Percentiles rank a stretch among this genome's conserved stretches.
Conservation (phyloP, 2,329 filamentous ascomycete species). For the Elsinoe fawcettii region DNA sequence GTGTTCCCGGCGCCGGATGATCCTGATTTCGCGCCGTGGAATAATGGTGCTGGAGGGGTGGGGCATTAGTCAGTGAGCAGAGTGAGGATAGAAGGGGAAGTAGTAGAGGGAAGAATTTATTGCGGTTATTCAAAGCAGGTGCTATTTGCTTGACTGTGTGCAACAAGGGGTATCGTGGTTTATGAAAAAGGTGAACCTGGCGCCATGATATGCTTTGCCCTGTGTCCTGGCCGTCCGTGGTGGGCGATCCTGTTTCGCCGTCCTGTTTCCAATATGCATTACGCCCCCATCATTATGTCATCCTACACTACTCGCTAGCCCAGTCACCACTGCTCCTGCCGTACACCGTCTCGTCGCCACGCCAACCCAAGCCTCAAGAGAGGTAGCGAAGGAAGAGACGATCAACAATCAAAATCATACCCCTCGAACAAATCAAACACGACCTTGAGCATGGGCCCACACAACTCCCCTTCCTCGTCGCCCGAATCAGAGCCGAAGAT, state of each 20-base stretch:
- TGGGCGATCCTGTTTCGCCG: neutral
- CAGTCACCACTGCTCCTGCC: neutral
- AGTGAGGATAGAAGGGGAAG: neutral
- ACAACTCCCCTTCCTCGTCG: constrained; percentile 34
- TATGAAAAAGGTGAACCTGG: neutral
- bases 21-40: constrained; percentile 61
- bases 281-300: neutral
- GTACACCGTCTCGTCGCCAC: too few species aligned
- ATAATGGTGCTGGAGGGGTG: constrained; percentile 50
- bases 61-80: constrained; percentile 45
- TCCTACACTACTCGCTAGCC: neutral
- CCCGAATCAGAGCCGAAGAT: constrained; percentile 35
- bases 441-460: constrained; percentile 39
- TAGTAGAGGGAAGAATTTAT: neutral
- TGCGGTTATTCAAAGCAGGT: neutral
- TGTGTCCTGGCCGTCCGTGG: neutral
- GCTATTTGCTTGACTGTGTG: neutral
- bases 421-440: constrained; percentile 39
- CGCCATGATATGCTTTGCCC: neutral
- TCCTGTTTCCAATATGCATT: neutral
- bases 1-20: constrained; percentile 60
- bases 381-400: too few species aligned
- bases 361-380: too few species aligned
- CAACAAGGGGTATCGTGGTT: neutral
- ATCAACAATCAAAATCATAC: constrained; percentile 31